A percentile compares a stretch with the other conserved stretches of the same genome.
These are phyloP conservation scores for Hyphopichia homilentoma DNA, from an alignment of 805 yeast genomes.

Conservation along the genomic window DNA sequence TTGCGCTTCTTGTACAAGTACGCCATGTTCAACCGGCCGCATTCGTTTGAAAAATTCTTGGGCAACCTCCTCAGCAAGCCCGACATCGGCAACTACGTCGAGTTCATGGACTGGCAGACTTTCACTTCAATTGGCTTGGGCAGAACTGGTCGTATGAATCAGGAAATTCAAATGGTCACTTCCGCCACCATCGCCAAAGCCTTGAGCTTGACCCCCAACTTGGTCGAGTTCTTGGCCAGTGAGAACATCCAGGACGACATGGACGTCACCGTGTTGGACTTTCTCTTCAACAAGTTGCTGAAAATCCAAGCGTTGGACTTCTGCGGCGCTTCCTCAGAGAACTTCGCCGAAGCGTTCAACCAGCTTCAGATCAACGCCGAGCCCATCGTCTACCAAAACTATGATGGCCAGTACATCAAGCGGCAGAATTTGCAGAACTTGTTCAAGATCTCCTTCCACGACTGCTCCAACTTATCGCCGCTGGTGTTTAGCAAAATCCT, in stretches of 20 bases:
- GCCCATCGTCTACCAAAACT: slow-evolving; percentile 15
- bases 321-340: slow-evolving; percentile 76
- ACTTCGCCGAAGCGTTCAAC: slow-evolving; percentile 58
- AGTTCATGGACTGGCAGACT: slow-evolving; percentile 80
- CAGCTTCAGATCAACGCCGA: slow-evolving; percentile 25
- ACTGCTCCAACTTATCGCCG: slow-evolving; percentile 73
- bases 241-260: slow-evolving; percentile 85
- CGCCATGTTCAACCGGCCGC: slow-evolving; percentile 75
- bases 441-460: slow-evolving; percentile 71
- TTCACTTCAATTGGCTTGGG: slow-evolving; percentile 89
- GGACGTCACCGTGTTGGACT: slow-evolving; percentile 52
- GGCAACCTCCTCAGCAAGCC: slow-evolving; percentile 44
- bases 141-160: slow-evolving; percentile 84
- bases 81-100: slow-evolving; percentile 57
- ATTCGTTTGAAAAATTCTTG: slow-evolving; percentile 69
- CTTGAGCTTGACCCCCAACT: slow-evolving; percentile 57
- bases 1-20: slow-evolving; percentile 60
- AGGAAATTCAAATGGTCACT: slow-evolving; percentile 88
- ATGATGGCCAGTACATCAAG: slow-evolving; percentile 4
- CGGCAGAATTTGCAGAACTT: slow-evolving; percentile 10
- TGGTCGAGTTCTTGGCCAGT: slow-evolving; percentile 75
- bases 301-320: slow-evolving; percentile 72
- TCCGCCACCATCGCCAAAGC: slow-evolving; percentile 64
- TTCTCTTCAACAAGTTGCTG: slow-evolving; percentile 51
- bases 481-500: slow-evolving; percentile 54